phyloP scores from a whole-genome alignment of 2,329 filamentous ascomycete species.

The Penicillium sp. region DNA sequence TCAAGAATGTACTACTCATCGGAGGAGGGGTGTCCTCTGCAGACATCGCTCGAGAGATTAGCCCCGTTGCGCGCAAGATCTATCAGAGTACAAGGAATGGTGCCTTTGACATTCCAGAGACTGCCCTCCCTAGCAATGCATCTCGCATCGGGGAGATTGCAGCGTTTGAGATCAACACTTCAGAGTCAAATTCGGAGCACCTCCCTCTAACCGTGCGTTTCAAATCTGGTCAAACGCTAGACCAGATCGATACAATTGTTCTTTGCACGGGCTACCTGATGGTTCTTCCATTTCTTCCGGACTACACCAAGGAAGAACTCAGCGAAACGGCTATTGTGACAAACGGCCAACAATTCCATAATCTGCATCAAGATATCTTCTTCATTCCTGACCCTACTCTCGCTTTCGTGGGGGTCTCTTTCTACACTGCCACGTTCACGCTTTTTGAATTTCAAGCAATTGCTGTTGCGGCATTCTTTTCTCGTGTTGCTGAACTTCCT shows the following conservation, averaged over 20 bases:
- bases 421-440: constrained; percentile 67
- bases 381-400: constrained; percentile 68
- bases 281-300: constrained; percentile 63
- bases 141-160: constrained; percentile 56
- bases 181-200: constrained; percentile 15
- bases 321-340: constrained; percentile 60
- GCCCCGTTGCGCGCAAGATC: constrained; percentile 45
- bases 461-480: constrained; percentile 58
- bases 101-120: constrained; percentile 58
- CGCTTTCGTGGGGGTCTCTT: constrained; percentile 65
- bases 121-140: constrained; percentile 56
- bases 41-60: constrained; percentile 58
- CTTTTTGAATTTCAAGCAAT: constrained; percentile 72
- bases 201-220: constrained; percentile 57
- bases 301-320: constrained; percentile 54
- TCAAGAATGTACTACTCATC: constrained; percentile 56
- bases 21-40: constrained; percentile 58
- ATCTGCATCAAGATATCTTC: constrained; percentile 70
- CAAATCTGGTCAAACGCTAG: constrained; percentile 54
- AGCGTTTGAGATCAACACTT: constrained; percentile 43
- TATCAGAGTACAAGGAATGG: constrained; percentile 63
- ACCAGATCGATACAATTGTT: constrained; percentile 62
- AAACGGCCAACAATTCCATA: constrained; percentile 65
- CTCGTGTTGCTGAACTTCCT: constrained; percentile 55
- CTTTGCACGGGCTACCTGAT: constrained; percentile 70